Evolutionary conservation across 768 basidiomycete species (phyloP).

Genomic region (Tulasnella sp.): DNA sequence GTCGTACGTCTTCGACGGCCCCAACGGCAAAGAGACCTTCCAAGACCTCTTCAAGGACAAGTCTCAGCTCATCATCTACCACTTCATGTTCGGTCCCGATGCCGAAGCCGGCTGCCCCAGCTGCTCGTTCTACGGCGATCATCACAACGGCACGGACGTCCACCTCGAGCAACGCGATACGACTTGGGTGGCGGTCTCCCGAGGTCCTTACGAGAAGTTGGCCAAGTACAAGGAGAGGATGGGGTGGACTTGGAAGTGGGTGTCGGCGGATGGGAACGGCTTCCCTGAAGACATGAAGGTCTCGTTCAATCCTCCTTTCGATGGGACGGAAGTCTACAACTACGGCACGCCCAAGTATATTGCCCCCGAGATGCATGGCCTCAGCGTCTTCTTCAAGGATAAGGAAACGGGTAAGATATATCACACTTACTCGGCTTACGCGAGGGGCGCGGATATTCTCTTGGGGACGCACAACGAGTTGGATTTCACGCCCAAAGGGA

Average conservation of each 20-base stretch:
- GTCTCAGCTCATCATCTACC: constrained; percentile 13
- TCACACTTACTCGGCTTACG: constrained; percentile 1
- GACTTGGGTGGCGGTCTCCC: constrained; percentile 5
- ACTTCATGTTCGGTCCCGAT: constrained; percentile 6
- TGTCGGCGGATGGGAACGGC: not conserved
- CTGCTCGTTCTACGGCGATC: constrained; percentile 5
- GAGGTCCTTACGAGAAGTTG: constrained; percentile 1
- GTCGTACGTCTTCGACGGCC: not conserved
- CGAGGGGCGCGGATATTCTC: not conserved
- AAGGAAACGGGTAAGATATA: constrained; percentile 13
- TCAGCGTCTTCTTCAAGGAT: constrained; percentile 4
- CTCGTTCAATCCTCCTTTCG: constrained; percentile 5
- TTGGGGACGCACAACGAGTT: constrained; percentile 7
- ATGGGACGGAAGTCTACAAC: not conserved
- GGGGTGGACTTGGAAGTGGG: constrained; percentile 9
- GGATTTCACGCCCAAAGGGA: constrained; percentile 7
- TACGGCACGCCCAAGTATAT: not conserved
- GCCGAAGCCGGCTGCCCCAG: not conserved
- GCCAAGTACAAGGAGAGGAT: constrained; percentile 16
- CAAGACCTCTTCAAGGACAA: constrained; percentile 1
- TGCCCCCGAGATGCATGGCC: not conserved
- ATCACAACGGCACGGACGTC: not conserved
- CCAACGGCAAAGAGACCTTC: constrained; percentile 10
- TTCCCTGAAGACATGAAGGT: not conserved
- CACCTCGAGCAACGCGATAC: constrained; percentile 7